These are phyloP conservation scores for Amanita jacksonii DNA, from an alignment of 768 basidiomycete genomes.

Conservation along the genomic window DNA sequence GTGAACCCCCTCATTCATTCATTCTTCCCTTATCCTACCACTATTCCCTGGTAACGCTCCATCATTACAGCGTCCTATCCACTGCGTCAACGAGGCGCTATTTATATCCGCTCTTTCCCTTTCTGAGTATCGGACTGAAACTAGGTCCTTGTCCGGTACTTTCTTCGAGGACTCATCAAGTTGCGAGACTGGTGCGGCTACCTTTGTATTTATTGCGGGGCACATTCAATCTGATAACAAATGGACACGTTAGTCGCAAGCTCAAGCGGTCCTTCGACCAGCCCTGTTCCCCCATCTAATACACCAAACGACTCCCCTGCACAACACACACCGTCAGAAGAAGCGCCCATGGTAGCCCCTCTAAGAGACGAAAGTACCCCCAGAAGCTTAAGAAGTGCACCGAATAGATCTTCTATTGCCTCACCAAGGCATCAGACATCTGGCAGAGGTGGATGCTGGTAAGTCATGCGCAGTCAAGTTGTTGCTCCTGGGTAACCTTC, in stretches of 20 bases:
- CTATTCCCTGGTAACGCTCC: constrained; percentile 36
- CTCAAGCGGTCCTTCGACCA: constrained; percentile 31
- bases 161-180: constrained; percentile 10
- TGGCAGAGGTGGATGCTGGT: constrained; percentile 77
- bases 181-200: constrained; percentile 9
- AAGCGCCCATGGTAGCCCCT: constrained; percentile 20
- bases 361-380: constrained; percentile 17
- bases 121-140: constrained; percentile 25
- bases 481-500: constrained; percentile 9
- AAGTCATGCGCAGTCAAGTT: constrained; percentile 20
- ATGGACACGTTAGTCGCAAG: background rate
- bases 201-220: constrained; percentile 26
- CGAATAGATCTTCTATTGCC: constrained; percentile 37
- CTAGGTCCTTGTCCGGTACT: constrained; percentile 23
- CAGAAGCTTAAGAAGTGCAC: constrained; percentile 32
- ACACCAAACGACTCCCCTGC: constrained; percentile 38
- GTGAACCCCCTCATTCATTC: constrained; percentile 23
- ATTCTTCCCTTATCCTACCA: constrained; percentile 12
- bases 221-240: constrained; percentile 23
- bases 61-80: constrained; percentile 25
- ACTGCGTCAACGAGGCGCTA: constrained; percentile 21
- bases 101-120: constrained; percentile 22
- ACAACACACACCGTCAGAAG: constrained; percentile 23
- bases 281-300: constrained; percentile 34
- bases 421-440: constrained; percentile 43